Base-by-base conservation (phyloP, 495 filamentous ascomycete species). In the Penicillium manginii region DNA sequence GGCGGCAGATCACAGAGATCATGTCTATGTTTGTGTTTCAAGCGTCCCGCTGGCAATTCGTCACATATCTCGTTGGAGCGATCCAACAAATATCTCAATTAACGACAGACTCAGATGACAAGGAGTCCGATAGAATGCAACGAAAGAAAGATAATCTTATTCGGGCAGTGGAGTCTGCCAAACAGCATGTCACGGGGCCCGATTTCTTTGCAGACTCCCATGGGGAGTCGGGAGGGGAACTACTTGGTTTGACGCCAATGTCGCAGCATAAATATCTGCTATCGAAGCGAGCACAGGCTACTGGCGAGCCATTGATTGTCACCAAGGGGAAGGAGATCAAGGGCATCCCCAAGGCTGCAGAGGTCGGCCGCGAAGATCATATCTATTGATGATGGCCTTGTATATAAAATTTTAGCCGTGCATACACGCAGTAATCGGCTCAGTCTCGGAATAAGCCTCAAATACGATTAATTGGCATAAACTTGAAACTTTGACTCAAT, bases 11-110 rank as follows among this genome's bases (percentile, higher is more conserved):
- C 75, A 89, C 89, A 22, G 83, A 88, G 19, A 91, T 98, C 62
- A 93, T 97, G 89, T 69, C 83, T 2, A 74, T 87, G 58, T 91
- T 98, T 72, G 81, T 98, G 42, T 98, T 96, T 70, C 93, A 98
- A 72, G 83, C 87, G 18, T 96, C 92, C 0, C 84, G 92, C 32
- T 84, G 90, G 63, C 86, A 90, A 51, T 81, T 98, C 3, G 75
- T 96, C 10, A 74, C 83, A 1, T 77, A 82, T 48, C 74, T 99
- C n/a, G 81, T 86, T 45, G 67, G 82, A 37, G 72, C 81, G 18
- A 82, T 89, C 55, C 82, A 91, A 54, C 73, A 83, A 2, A 52
- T 76, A 2, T 68, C 70, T 22, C 17, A 65, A 12, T 37, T 56
- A 23, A 35, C 42, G 19, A 26, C 66, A 6, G 59, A 73, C 18